Base-by-base conservation (phyloP, 257 asterid species). In the Solanum verrucosum region DNA sequence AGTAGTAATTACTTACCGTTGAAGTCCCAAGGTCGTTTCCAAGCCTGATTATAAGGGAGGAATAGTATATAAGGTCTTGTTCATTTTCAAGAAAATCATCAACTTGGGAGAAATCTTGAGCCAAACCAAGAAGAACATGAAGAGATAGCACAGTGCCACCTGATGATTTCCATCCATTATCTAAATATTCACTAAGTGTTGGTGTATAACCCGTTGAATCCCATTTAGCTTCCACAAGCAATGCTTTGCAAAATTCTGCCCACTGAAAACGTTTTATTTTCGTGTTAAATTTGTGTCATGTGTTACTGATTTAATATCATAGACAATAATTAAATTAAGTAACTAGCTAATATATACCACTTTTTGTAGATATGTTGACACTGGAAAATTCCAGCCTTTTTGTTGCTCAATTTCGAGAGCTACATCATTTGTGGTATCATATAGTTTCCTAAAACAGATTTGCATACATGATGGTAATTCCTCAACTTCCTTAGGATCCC, bases 1-100 rank as follows among this genome's bases (percentile, higher is more conserved):
- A 52, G 63, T 52, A 18, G n/a, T 31, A 15, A 29, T 42, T n/a
- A 14, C 56, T 35, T 92, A 93, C 96, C 29, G 89, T 77, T 34
- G 95, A 91, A 87, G 96, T 95, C 18, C 93, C 95, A 70, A 72
- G 92, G 63, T 94, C 95, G 23, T 95, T 94, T 92, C 93, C 89
- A 27, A 95, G 94, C 4, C 98, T 93, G 21, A 94, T 87, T 37
- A 95, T 86, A 74, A 93, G 89, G 8, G 96, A 94, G 10, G 89
- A 82, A 2, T 88, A 74, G 79, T 85, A 88, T 60, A 93, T 90
- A 9, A 94, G 87, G 6, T 91, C 90, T 15, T 75, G 88, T n/a
- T 85, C 86, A 13, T 20, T 77, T 68, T 89, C 37, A 7, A 94
- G 87, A 78, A 89, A 84, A 23, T 87, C 84, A 1, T 74, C 52